Percentiles rank a stretch among this genome's conserved stretches.
Evolutionary conservation across 163 green algal species (phyloP).

Genomic region (Prototheca cutis): DNA sequence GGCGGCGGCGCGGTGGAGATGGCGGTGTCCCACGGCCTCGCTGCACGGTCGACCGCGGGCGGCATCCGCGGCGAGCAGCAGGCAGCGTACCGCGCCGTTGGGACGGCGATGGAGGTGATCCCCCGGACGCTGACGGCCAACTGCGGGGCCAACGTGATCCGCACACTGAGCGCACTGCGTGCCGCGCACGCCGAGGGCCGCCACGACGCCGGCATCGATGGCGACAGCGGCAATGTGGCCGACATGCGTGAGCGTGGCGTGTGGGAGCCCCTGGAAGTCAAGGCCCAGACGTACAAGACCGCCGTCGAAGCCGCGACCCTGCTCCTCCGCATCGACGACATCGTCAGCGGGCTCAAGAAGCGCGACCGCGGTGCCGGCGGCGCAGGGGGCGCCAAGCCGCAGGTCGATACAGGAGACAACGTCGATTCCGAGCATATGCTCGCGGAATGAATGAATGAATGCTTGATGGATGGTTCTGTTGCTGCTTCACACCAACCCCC

Average conservation of each 20-base stretch:
- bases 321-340: constrained; percentile 97
- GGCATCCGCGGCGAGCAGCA: constrained; percentile 45
- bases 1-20: constrained; percentile 96
- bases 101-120: constrained; percentile 88
- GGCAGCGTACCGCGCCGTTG: constrained; percentile 63
- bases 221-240: constrained; percentile 67
- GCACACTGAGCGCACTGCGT: constrained; percentile 89
- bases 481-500: no score
- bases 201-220: constrained; percentile 82
- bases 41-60: constrained; percentile 40
- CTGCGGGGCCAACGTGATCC: constrained; percentile 86
- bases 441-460: constrained; percentile 45
- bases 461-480: no score
- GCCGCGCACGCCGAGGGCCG: constrained; percentile 62
- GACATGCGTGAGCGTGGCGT: constrained; percentile 93
- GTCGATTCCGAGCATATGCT: constrained; percentile 66
- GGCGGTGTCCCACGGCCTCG: constrained; percentile 67
- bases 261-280: constrained; percentile 94
- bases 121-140: constrained; percentile 93
- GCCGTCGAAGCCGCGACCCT: constrained; percentile 82
- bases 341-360: constrained; percentile 74
- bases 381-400: constrained; percentile 18
- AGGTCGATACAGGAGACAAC: constrained; percentile 44
- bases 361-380: constrained; percentile 26
- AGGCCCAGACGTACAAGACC: constrained; percentile 96